A percentile compares a stretch with the other conserved stretches of the same genome.
These are phyloP conservation scores for Penicillium soppii DNA, from an alignment of 495 filamentous ascomycete genomes.

Conservation along the genomic window DNA sequence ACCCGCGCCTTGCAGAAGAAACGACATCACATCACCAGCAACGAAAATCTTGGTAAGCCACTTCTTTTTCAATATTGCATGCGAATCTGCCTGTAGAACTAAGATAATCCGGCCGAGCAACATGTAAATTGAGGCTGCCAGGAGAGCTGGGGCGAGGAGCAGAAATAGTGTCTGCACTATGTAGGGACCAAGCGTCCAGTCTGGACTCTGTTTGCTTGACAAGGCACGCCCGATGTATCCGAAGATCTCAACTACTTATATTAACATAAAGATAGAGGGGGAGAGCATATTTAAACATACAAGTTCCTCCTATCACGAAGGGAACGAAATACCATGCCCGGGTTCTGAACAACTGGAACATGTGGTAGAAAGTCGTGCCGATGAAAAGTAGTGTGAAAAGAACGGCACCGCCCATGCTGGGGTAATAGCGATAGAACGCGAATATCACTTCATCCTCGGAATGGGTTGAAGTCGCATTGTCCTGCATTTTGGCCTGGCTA, in stretches of 20 bases:
- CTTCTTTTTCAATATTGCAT: conserved; percentile 9
- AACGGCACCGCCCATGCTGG: conserved; percentile 45
- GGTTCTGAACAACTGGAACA: conserved; percentile 42
- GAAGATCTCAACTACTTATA: conserved; percentile 43
- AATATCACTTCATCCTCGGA: background rate
- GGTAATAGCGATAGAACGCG: conserved; percentile 25
- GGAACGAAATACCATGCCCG: conserved; percentile 63
- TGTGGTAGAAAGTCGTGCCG: conserved; percentile 42
- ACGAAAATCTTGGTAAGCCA: conserved; percentile 24
- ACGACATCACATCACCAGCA: conserved; percentile 18
- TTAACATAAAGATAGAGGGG: background rate
- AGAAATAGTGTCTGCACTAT: conserved; percentile 32
- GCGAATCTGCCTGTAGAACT: conserved; percentile 34
- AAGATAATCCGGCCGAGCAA: conserved; percentile 47
- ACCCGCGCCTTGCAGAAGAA: conserved; percentile 14
- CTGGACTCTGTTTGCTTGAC: conserved; percentile 15
- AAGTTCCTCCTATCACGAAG: conserved; percentile 52
- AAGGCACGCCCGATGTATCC: conserved; percentile 53
- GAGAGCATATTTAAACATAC: conserved; percentile 35
- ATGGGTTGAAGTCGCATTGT: background rate
- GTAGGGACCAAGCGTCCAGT: conserved; percentile 17
- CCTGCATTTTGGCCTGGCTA: background rate
- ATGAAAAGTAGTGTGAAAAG: conserved; percentile 51
- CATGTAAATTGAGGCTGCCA: conserved; percentile 55
- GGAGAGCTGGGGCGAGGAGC: conserved; percentile 40